Percentiles rank a stretch among this genome's conserved stretches.
phyloP scores from a whole-genome alignment of 2,329 filamentous ascomycete genomes.

The Corynespora cassiicola region DNA sequence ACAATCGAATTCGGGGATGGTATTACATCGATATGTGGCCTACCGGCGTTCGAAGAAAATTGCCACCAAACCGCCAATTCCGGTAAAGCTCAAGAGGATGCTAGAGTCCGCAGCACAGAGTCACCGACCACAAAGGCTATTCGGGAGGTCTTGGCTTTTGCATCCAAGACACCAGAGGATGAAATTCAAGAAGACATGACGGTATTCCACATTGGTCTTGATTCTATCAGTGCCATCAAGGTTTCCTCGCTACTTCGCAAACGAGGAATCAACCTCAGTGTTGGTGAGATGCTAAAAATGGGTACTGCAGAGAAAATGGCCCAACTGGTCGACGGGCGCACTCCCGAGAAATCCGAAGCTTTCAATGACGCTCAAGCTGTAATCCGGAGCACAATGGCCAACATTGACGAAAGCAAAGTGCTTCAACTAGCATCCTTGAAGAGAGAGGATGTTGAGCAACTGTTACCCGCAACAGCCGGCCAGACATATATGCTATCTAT shows the following conservation, averaged over 20 bases:
- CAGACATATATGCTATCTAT: constrained; percentile 81
- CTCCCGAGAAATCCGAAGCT: constrained; percentile 1
- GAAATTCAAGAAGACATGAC: constrained; percentile 68
- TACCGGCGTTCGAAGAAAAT: constrained; percentile 53
- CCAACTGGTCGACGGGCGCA: constrained; percentile 30
- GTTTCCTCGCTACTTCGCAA: constrained; percentile 74
- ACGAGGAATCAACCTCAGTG: constrained; percentile 66
- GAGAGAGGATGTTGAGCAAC: constrained; percentile 55
- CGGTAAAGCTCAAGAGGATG: no score
- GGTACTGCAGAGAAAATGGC: constrained; percentile 72
- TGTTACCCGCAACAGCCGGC: constrained; percentile 76
- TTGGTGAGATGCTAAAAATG: constrained; percentile 74
- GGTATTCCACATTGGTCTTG: constrained; percentile 84
- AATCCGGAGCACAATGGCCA: constrained; percentile 34
- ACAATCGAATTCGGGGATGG: constrained; percentile 62
- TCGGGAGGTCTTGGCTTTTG: constrained; percentile 54
- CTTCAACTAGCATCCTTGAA: constrained; percentile 52
- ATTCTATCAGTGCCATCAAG: constrained; percentile 92
- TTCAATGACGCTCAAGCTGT: constrained; percentile 3
- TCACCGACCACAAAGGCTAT: constrained; percentile 48
- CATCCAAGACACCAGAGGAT: constrained; percentile 66
- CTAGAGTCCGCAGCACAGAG: constrained; percentile 28
- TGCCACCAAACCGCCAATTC: neutral
- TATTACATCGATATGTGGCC: constrained; percentile 69
- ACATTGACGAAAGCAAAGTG: constrained; percentile 49